Conservation (phyloP, 108 stramenopile genomes). For the Skeletonema grethae region DNA sequence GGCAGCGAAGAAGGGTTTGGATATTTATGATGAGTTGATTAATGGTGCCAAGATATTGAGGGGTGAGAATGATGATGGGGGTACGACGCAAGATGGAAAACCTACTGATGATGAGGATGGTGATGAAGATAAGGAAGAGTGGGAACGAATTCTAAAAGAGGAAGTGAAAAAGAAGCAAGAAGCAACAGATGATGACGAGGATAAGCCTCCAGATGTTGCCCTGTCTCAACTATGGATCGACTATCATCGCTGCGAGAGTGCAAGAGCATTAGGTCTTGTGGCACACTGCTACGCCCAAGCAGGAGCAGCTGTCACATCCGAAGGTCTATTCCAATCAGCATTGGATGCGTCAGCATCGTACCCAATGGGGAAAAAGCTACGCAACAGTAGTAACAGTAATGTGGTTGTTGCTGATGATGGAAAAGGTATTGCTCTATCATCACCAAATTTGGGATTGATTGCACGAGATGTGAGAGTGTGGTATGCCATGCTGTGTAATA, state of each 20-base stretch:
- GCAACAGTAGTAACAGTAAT: not conserved
- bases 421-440: conserved; percentile 47
- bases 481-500: conserved; percentile 63
- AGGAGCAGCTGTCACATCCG: conserved; percentile 79
- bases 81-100: conserved; percentile 1
- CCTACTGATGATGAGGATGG: conserved; percentile 3
- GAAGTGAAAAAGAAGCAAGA: conserved; percentile 14
- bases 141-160: conserved; percentile 29
- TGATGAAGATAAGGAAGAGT: conserved; percentile 18
- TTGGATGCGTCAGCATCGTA: conserved; percentile 51
- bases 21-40: conserved; percentile 57
- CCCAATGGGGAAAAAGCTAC: conserved; percentile 41
- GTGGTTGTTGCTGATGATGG: not conserved
- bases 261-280: conserved; percentile 59
- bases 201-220: conserved; percentile 15
- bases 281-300: conserved; percentile 74
- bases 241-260: conserved; percentile 46
- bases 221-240: conserved; percentile 31
- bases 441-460: conserved; percentile 45
- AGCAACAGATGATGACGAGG: not conserved
- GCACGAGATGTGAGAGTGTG: conserved; percentile 58
- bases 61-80: not conserved
- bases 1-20: conserved; percentile 63
- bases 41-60: conserved; percentile 29
- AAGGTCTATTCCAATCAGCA: conserved; percentile 84